phyloP scores from a whole-genome alignment of 1,139 yeast species.

The Protomyces macrosporus region DNA sequence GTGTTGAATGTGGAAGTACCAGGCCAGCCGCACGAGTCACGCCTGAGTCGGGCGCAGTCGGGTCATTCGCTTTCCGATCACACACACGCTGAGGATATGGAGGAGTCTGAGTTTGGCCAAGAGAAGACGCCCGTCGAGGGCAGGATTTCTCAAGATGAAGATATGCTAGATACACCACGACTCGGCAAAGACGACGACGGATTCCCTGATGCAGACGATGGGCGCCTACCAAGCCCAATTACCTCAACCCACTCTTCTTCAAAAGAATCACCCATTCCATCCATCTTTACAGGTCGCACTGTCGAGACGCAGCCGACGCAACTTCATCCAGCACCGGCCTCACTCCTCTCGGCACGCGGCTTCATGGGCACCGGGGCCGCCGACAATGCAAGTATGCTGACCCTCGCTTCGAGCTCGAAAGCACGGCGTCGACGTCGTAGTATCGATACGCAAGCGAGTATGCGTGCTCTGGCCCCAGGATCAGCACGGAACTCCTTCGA shows the following conservation, averaged over 20 bases:
- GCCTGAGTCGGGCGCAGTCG: not conserved
- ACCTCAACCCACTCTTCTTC: constrained; percentile 6
- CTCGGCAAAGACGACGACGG: not conserved
- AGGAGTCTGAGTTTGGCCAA: not conserved
- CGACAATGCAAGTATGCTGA: constrained; percentile 21
- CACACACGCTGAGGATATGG: not conserved
- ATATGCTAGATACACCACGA: not conserved
- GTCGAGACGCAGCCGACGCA: constrained; percentile 16
- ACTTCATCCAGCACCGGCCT: not conserved
- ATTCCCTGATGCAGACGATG: not conserved
- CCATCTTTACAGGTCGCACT: constrained; percentile 11
- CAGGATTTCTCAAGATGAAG: not conserved
- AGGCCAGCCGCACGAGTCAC: not conserved
- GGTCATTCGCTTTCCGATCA: not conserved
- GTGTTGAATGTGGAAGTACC: constrained; percentile 16
- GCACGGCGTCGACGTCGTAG: constrained; percentile 9
- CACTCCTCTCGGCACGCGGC: constrained; percentile 6
- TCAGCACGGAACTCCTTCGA: constrained; percentile 20
- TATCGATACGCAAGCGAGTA: constrained; percentile 17
- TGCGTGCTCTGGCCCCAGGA: constrained; percentile 19
- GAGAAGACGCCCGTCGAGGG: not conserved
- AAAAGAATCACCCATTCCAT: constrained; percentile 9
- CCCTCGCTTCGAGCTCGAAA: constrained; percentile 18
- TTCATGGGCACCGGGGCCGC: constrained; percentile 5
- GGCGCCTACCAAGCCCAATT: not conserved